Percentiles rank a stretch among this genome's conserved stretches.
phyloP scores from a whole-genome alignment of 768 basidiomycete genomes.

The Termitomyces titanicus region DNA sequence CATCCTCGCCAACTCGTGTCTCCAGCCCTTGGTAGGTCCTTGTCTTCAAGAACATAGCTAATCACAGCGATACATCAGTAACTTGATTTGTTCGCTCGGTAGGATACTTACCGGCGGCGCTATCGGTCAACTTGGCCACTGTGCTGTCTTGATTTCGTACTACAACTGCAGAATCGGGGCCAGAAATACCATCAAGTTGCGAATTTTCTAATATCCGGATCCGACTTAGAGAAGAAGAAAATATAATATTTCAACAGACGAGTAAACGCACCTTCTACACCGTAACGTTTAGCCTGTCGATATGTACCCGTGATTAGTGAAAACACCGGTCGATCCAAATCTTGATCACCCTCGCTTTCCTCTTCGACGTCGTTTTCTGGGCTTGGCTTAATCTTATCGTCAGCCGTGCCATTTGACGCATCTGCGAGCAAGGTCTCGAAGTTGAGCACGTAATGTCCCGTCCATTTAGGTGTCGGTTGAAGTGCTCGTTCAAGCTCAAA shows the following conservation, averaged over 20 bases:
- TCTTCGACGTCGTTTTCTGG: not conserved
- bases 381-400: not conserved
- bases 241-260: not conserved
- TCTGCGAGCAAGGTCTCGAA: conserved; percentile 57
- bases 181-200: conserved; percentile 4
- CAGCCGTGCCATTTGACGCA: not conserved
- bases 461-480: conserved; percentile 66
- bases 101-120: conserved; percentile 59
- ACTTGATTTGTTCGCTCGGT: not conserved
- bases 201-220: not conserved
- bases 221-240: not conserved
- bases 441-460: conserved; percentile 74
- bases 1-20: conserved; percentile 69
- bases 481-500: conserved; percentile 86
- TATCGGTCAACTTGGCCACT: conserved; percentile 52
- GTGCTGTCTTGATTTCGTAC: conserved; percentile 63
- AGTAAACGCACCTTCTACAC: conserved; percentile 27
- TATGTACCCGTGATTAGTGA: conserved; percentile 87
- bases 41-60: conserved; percentile 68
- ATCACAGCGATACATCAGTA: conserved; percentile 1
- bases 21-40: conserved; percentile 85
- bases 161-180: conserved; percentile 32
- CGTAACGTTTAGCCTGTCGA: conserved; percentile 70
- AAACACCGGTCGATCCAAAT: conserved; percentile 75
- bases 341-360: conserved; percentile 26